phyloP scores from a whole-genome alignment of 805 yeast species.

The Metschnikowia dekortorum region DNA sequence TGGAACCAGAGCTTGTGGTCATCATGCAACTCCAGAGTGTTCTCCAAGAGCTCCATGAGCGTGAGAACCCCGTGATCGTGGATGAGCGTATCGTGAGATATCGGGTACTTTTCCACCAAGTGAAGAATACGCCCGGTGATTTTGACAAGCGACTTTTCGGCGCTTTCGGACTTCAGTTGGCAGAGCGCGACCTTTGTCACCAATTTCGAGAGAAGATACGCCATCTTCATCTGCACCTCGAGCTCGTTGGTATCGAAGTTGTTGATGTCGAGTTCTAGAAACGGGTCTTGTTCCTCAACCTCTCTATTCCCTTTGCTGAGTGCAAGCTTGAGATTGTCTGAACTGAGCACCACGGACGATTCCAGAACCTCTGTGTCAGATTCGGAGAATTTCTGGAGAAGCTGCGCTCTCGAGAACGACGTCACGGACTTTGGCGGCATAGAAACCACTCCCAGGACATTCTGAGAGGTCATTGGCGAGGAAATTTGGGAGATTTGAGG shows the following conservation, averaged over 20 bases:
- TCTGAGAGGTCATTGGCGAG: neutral
- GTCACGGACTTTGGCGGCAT: neutral
- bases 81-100: slow-evolving; percentile 36
- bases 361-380: slow-evolving; percentile 1
- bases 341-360: neutral
- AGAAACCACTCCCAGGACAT: neutral
- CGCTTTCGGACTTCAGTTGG: slow-evolving; percentile 29
- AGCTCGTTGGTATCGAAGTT: slow-evolving; percentile 39
- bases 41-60: slow-evolving; percentile 35
- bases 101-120: slow-evolving; percentile 35
- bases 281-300: slow-evolving; percentile 26
- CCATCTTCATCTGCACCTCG: slow-evolving; percentile 39
- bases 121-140: slow-evolving; percentile 37
- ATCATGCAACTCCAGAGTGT: slow-evolving; percentile 28
- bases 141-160: slow-evolving; percentile 26
- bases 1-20: slow-evolving; percentile 34
- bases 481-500: too few species aligned
- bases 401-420: slow-evolving; percentile 21
- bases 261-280: slow-evolving; percentile 33
- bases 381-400: slow-evolving; percentile 31
- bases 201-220: slow-evolving; percentile 29
- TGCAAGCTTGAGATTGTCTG: neutral
- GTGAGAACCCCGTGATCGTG: slow-evolving; percentile 41
- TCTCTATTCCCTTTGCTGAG: neutral
- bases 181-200: slow-evolving; percentile 28